Base-by-base conservation (phyloP, 2,329 filamentous ascomycete species). In the Fusarium metavorans region DNA sequence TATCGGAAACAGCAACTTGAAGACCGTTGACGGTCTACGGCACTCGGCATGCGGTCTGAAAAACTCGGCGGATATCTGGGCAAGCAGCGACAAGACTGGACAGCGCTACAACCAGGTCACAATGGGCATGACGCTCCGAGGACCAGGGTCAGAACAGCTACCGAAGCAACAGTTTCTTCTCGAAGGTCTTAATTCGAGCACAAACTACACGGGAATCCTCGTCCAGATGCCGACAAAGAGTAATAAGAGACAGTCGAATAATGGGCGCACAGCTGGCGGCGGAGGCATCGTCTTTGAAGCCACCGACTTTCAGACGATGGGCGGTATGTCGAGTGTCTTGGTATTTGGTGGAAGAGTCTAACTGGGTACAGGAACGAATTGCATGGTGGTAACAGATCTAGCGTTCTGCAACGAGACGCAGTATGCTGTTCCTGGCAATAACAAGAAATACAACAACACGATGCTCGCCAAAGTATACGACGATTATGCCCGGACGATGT, bases 151-250 rank as follows among this genome's bases (percentile, higher is more conserved):
- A 37, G 35, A 37, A 4, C 90, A 90, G 60, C 86, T 92, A 69
- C 94, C 94, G 1, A 95, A 95, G 81, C 92, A 97, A 81, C 95
- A 98, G 78, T 98, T 99, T 81, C 95, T 96, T 77, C 87, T 98
- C 57, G 91, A 89, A 41, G 91, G 92, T 1, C 88, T 99, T 45
- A 94, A 95, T 70, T 84, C 88, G 5, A 94, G 91, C 76, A 92
- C 92, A 6, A 86, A 83, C 0, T 98, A 98, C 78, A 86, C 87
- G 41, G 95, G 91, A 1, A 92, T 95, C 64, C 84, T 98, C 16
- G 93, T 94, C 16, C 90, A 88, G 54, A 76, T 73, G 79, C 92
- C 89, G 27, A n/a, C 10, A 67, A 82, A 81, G 25, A 86, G 85
- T 10, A 84, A 86, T 41, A 88, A 88, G 32, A 68, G 70, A 11